Percentiles rank a stretch among this genome's conserved stretches.
Evolutionary conservation across 169 alveolate genomes (phyloP).

Genomic region (Eimeria falciformis): DNA sequence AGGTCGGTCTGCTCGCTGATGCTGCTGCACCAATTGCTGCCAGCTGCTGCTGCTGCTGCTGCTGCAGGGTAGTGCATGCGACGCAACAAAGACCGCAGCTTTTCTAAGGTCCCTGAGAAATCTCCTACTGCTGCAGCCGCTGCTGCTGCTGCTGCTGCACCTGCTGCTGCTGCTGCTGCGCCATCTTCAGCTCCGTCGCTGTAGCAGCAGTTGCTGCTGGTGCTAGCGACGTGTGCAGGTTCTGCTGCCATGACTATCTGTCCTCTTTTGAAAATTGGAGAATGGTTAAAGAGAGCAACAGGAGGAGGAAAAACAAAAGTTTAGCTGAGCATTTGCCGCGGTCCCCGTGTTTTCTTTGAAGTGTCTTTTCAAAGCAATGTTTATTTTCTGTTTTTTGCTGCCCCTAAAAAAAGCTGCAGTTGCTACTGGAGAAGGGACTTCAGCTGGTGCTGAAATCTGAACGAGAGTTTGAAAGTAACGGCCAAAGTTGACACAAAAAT

Average conservation of each 20-base stretch:
- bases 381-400: no score
- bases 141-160: slow-evolving; percentile 37
- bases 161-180: slow-evolving; percentile 38
- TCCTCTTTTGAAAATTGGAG: neutral
- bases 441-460: no score
- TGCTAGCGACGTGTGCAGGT: neutral
- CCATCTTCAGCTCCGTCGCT: neutral
- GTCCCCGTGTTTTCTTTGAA: no score
- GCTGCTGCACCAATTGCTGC: slow-evolving; percentile 45
- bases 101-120: slow-evolving; percentile 44
- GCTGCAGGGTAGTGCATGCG: slow-evolving; percentile 72
- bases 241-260: neutral
- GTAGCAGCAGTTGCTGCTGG: slow-evolving; percentile 18
- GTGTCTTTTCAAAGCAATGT: no score
- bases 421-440: no score
- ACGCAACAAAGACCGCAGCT: slow-evolving; percentile 63
- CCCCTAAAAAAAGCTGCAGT: no score
- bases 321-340: neutral
- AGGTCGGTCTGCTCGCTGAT: slow-evolving; percentile 52
- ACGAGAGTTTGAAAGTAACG: no score
- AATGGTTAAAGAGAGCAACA: neutral
- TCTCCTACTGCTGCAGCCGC: slow-evolving; percentile 67
- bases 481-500: no score
- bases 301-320: neutral
- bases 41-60: slow-evolving; percentile 27